Evolutionary conservation across 768 basidiomycete genomes (phyloP).

Genomic region (Serendipita sp.): DNA sequence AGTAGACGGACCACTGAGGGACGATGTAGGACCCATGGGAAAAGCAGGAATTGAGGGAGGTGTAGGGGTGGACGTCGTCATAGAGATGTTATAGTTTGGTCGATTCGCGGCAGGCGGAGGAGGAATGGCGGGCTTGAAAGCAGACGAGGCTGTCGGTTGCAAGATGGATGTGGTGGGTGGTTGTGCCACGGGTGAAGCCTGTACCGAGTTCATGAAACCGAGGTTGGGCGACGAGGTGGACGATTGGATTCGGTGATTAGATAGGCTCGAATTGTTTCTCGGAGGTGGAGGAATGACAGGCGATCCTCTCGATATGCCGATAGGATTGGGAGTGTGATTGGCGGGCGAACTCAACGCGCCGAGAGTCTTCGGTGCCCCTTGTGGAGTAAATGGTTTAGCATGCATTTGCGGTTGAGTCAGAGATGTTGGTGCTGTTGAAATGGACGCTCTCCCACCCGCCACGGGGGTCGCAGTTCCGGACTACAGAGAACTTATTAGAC

Average conservation of each 20-base stretch:
- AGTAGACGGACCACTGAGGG: slow-evolving; percentile 18
- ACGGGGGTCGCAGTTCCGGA: slow-evolving; percentile 16
- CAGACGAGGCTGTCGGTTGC: slow-evolving; percentile 10
- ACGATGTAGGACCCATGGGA: slow-evolving; percentile 16
- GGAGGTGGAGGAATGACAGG: background rate
- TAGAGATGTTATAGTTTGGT: slow-evolving; percentile 46
- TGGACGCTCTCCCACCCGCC: background rate
- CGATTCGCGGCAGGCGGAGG: slow-evolving; percentile 13
- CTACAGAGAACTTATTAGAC: slow-evolving; percentile 11
- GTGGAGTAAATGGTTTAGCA: background rate
- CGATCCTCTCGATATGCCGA: background rate
- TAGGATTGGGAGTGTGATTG: background rate
- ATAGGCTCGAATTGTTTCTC: background rate
- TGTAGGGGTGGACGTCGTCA: slow-evolving; percentile 17
- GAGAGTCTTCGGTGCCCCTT: background rate
- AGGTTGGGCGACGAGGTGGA: background rate
- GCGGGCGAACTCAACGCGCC: background rate
- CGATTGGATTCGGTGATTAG: background rate
- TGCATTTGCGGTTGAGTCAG: background rate
- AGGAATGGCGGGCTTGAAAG: slow-evolving; percentile 4
- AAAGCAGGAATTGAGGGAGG: slow-evolving; percentile 13
- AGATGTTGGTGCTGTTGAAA: background rate
- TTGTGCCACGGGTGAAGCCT: background rate
- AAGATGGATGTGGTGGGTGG: slow-evolving; percentile 18
- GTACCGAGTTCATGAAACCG: background rate